Percentiles rank a stretch among this genome's conserved stretches.
Evolutionary conservation across 768 basidiomycete genomes (phyloP).

Genomic region (Podaxis pistillaris): DNA sequence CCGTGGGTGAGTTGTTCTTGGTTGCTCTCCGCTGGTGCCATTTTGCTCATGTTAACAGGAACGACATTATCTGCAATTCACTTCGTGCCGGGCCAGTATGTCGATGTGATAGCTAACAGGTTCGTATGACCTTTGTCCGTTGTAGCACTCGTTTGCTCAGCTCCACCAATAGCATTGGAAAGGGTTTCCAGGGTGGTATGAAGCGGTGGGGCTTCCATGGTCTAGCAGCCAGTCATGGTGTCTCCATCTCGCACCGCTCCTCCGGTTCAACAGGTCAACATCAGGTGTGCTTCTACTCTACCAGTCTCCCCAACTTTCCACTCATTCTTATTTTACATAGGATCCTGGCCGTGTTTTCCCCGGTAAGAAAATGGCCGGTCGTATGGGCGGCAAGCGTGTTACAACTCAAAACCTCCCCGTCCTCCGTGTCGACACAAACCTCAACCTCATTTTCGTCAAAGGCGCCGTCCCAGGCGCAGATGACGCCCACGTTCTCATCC

Average conservation of each 20-base stretch:
- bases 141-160: background rate
- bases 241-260: slow-evolving; percentile 90
- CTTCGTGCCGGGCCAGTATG: slow-evolving; percentile 95
- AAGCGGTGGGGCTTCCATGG: slow-evolving; percentile 95
- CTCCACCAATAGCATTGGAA: slow-evolving; percentile 69
- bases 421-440: slow-evolving; percentile 79
- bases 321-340: slow-evolving; percentile 37
- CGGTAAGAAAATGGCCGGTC: slow-evolving; percentile 98
- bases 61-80: slow-evolving; percentile 89
- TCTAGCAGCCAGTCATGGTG: slow-evolving; percentile 91
- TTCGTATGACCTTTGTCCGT: slow-evolving; percentile 41
- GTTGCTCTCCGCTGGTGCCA: background rate
- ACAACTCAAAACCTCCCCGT: slow-evolving; percentile 90
- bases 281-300: slow-evolving; percentile 55
- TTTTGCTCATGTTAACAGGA: slow-evolving; percentile 42
- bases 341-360: slow-evolving; percentile 96
- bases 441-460: slow-evolving; percentile 88
- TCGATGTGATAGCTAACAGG: slow-evolving; percentile 91
- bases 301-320: background rate
- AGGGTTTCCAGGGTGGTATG: slow-evolving; percentile 97
- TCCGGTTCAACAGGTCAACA: slow-evolving; percentile 93
- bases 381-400: slow-evolving; percentile 78
- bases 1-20: slow-evolving; percentile 62
- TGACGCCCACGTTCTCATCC: slow-evolving; percentile 80
- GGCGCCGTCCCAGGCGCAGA: slow-evolving; percentile 92